Base-by-base conservation (phyloP, 371 early-diverging fungal genomes). In the Mortierella sp. region DNA sequence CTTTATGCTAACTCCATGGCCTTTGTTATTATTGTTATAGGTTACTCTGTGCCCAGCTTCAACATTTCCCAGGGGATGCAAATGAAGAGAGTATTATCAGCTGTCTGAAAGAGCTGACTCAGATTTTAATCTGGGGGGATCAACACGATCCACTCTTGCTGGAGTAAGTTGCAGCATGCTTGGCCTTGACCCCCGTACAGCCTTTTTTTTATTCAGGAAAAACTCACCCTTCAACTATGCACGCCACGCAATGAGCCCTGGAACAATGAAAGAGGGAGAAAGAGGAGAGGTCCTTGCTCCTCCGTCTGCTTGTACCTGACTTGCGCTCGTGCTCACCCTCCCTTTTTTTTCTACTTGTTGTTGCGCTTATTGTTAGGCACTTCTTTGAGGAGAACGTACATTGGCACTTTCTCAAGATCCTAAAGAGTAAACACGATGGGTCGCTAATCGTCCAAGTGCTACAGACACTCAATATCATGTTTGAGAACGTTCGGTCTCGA, bases 391-490 rank as follows among this genome's bases (percentile, higher is more conserved):
- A 83, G 29, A 59, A 69, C 32, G 73, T 78, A 7, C 82, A 83
- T 34, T 59, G 61, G 59, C 63, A 68, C 57, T 75, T 84, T 62
- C 72, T 77, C 40, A 64, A 65, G 51, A 72, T 81, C 35, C 66
- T 78, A 15, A 19, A 75, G 49, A 62, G 67, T 54, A 70, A 72
- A 22, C 62, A 73, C 49, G 68, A 80, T 42, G 70, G 73, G 6
- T 75, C 81, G 0, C 72, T 89, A 19, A 76, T 83, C 7, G 83
- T 86, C 10, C 89, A 89, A 61, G 82, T 89, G 32, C 73, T 89
- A 22, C 89, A 89, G 68, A 89, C 89, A 0, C 85, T 89, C 76
- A 89, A 87, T 60, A 89, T 89, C 45, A 85, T 89, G 64, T 80
- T 89, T 64, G 89, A 89, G 53, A 86, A 88, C 57, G 83, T 89